Evolutionary conservation across 345 rosid genomes (phyloP).

Genomic region (Salix arbutifolia): DNA sequence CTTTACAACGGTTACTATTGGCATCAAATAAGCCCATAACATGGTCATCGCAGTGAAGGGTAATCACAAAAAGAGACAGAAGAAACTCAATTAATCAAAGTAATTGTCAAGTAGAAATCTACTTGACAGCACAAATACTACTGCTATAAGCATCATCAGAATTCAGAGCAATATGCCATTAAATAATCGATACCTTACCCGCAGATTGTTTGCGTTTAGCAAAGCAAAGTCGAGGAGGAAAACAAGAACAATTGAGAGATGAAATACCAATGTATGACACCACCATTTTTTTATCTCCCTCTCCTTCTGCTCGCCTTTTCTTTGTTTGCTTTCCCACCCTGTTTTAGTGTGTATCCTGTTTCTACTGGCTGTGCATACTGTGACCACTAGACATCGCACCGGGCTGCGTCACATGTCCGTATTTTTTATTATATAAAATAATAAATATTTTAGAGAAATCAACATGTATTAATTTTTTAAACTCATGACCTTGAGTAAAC

Average conservation of each 20-base stretch:
- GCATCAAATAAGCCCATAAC: neutral
- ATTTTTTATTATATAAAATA: no score
- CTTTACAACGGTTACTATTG: neutral
- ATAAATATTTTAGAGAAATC: no score
- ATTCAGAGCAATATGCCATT: neutral
- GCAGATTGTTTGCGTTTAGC: constrained; percentile 35
- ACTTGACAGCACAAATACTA: neutral
- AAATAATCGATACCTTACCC: constrained; percentile 34
- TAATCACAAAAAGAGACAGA: neutral
- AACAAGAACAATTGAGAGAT: constrained; percentile 34
- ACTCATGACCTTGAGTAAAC: fast-evolving
- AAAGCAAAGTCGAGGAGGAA: constrained; percentile 34
- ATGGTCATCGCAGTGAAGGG: neutral
- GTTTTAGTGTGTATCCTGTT: neutral
- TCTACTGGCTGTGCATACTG: constrained; percentile 1
- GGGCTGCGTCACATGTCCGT: no score
- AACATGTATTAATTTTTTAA: no score
- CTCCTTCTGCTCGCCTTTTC: neutral
- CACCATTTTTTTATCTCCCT: constrained; percentile 22
- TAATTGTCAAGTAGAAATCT: neutral
- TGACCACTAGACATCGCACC: neutral
- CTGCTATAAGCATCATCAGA: neutral
- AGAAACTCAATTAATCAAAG: neutral
- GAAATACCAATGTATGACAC: constrained; percentile 33
- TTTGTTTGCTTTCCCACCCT: neutral